Evolutionary conservation across 768 basidiomycete genomes (phyloP).

Genomic region (Tulasnella sp.): DNA sequence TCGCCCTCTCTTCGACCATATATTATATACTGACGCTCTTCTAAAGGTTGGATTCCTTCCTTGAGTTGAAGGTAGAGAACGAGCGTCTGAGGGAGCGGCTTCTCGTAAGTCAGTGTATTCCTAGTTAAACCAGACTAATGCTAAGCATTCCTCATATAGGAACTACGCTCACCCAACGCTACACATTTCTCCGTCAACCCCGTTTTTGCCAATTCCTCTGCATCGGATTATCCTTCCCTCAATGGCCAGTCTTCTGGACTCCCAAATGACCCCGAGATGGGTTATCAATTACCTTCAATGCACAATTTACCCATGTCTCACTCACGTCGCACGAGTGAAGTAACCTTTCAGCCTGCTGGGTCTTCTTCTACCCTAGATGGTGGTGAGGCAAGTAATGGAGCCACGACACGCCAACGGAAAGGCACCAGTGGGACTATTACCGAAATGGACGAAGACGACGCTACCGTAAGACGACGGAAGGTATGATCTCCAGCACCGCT

Average conservation of each 20-base stretch:
- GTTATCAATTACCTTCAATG: slow-evolving; percentile 1
- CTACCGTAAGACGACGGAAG: slow-evolving; percentile 3
- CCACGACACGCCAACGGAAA: too few relatives aligned
- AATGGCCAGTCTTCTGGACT: neutral
- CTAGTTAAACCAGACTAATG: too few relatives aligned
- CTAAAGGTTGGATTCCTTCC: slow-evolving; percentile 28
- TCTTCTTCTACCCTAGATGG: neutral
- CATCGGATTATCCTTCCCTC: neutral
- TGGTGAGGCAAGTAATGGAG: neutral
- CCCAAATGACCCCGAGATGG: slow-evolving; percentile 8
- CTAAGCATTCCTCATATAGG: too few relatives aligned
- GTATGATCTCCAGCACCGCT: neutral
- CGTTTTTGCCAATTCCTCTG: slow-evolving; percentile 3
- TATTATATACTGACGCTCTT: neutral
- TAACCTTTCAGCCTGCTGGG: neutral
- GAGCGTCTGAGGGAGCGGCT: slow-evolving; percentile 55
- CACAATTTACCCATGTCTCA: slow-evolving; percentile 3
- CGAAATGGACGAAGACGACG: neutral
- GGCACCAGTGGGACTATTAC: neutral
- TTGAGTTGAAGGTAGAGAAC: slow-evolving; percentile 84
- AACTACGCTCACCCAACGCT: too few relatives aligned
- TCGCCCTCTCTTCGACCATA: neutral
- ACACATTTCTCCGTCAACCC: neutral
- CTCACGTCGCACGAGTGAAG: neutral
- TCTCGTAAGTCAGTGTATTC: slow-evolving; percentile 8